phyloP scores from a whole-genome alignment of 2,329 filamentous ascomycete species.

The Rhytidhysteron rufulum region DNA sequence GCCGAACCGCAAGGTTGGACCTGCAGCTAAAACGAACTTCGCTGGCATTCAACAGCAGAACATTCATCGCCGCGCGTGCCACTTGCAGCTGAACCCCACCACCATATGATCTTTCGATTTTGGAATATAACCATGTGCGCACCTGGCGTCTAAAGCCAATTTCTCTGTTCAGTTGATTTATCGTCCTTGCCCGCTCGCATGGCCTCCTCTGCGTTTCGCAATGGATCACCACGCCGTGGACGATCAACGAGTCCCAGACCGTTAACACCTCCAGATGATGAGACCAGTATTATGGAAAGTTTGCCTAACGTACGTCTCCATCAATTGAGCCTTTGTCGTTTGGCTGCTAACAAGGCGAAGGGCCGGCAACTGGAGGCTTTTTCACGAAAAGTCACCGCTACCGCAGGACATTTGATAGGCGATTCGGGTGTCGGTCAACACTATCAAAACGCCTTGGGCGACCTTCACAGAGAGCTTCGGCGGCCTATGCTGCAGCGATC shows the following conservation, averaged over 20 bases:
- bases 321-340: not conserved
- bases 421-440: conserved; percentile 55
- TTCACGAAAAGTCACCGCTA: conserved; percentile 89
- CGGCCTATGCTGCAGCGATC: conserved; percentile 80
- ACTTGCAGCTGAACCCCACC: not conserved
- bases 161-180: conserved; percentile 4
- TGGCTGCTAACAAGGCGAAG: conserved; percentile 45
- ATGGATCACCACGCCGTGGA: conserved; percentile 25
- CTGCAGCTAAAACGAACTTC: too few species aligned
- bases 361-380: conserved; percentile 88
- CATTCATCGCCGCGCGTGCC: conserved; percentile 10
- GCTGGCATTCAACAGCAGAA: conserved; percentile 12
- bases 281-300: conserved; percentile 27
- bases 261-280: conserved; percentile 16
- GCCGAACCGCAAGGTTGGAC: not conserved
- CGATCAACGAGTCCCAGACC: conserved; percentile 30
- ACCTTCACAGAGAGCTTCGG: conserved; percentile 84
- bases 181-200: conserved; percentile 19
- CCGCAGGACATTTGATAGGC: conserved; percentile 82
- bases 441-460: conserved; percentile 83
- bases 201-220: conserved; percentile 22
- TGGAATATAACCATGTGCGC: conserved; percentile 4
- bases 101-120: not conserved
- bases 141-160: conserved; percentile 4
- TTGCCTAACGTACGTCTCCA: conserved; percentile 25